phyloP scores from a whole-genome alignment of 116 monocot species.

The Cymodocea nodosa region DNA sequence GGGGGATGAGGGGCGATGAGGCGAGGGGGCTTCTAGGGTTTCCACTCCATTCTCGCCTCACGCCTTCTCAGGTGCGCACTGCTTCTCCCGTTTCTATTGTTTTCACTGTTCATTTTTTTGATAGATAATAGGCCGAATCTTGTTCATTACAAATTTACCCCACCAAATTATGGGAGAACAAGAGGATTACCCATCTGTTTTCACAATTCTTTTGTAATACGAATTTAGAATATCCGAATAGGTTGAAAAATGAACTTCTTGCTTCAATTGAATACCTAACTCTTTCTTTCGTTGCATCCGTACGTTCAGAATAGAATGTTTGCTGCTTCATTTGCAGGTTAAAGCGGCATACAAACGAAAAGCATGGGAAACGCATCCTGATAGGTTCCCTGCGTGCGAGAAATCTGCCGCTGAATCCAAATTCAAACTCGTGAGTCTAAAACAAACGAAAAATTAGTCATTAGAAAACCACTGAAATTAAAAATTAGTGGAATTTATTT shows the following conservation, averaged over 20 bases:
- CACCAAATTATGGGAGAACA: no score
- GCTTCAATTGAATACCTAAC: no score
- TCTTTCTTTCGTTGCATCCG: background rate
- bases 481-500: no score
- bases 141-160: no score
- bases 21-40: slow-evolving; percentile 46
- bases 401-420: slow-evolving; percentile 18
- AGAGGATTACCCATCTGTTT: no score
- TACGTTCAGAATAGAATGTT: no score
- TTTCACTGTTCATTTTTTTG: background rate
- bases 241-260: no score
- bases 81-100: background rate
- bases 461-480: no score
- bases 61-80: slow-evolving; percentile 22
- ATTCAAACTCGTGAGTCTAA: slow-evolving; percentile 16
- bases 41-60: slow-evolving; percentile 25
- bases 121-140: background rate
- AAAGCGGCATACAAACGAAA: slow-evolving; percentile 26
- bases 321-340: slow-evolving; percentile 9
- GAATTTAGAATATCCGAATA: no score
- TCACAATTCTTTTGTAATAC: no score
- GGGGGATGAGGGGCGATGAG: slow-evolving; percentile 26
- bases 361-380: slow-evolving; percentile 30
- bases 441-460: background rate
- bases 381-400: slow-evolving; percentile 17